These are phyloP conservation scores for Colletotrichum somersetense DNA, from an alignment of 2,329 filamentous ascomycete genomes.

Conservation along the genomic window DNA sequence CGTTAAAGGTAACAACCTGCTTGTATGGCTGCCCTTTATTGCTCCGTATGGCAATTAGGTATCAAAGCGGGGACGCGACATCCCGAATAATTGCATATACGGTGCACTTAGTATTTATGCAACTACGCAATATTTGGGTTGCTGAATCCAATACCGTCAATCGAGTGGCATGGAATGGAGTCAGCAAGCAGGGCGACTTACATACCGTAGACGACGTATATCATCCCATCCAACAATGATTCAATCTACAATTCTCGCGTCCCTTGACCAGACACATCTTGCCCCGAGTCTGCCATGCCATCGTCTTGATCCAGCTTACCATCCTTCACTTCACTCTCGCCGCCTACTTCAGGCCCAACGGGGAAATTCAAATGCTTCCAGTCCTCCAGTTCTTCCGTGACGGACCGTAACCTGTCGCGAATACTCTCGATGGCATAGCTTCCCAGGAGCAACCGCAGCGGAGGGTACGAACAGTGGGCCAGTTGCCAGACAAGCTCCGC, in stretches of 20 bases:
- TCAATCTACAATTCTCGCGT: not conserved
- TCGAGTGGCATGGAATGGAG: not conserved
- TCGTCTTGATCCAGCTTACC: slow-evolving; percentile 32
- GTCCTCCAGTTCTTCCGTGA: slow-evolving; percentile 95
- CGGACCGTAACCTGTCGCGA: slow-evolving; percentile 85
- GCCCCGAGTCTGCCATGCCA: slow-evolving; percentile 19
- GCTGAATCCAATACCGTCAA: not conserved
- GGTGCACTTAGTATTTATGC: not conserved
- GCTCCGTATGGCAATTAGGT: not conserved
- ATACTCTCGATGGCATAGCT: slow-evolving; percentile 98
- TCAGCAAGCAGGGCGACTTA: not conserved
- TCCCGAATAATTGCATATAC: too few species aligned
- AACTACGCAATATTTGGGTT: not conserved
- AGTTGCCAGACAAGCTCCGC: slow-evolving; percentile 95
- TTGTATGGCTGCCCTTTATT: not conserved
- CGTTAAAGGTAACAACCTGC: not conserved
- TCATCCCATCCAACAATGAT: not conserved
- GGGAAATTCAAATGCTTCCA: slow-evolving; percentile 89
- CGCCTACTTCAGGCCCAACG: slow-evolving; percentile 52
- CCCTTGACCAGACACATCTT: slow-evolving; percentile 19
- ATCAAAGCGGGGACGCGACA: not conserved
- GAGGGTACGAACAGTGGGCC: slow-evolving; percentile 94
- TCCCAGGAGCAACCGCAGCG: slow-evolving; percentile 85
- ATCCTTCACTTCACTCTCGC: slow-evolving; percentile 35
- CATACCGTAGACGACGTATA: not conserved